These are phyloP conservation scores for Mycena albidolilacea DNA, from an alignment of 768 basidiomycete genomes.

Conservation along the genomic window DNA sequence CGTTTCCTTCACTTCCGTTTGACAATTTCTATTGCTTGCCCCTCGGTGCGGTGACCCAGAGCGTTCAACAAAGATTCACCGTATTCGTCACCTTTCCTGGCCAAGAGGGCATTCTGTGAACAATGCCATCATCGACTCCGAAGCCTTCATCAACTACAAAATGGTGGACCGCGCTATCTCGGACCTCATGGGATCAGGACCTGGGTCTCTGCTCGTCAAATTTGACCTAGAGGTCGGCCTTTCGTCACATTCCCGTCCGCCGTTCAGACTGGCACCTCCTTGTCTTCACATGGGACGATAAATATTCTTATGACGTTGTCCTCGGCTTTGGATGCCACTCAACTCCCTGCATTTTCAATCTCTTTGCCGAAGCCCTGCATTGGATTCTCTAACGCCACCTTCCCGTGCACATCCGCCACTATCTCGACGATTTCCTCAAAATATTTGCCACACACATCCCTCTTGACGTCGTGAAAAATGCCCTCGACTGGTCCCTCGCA, in stretches of 20 bases:
- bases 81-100: conserved; percentile 43
- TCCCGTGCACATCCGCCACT: not conserved
- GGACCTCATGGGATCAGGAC: conserved; percentile 35
- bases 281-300: too few species aligned
- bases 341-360: too few species aligned
- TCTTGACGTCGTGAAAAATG: not conserved
- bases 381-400: not conserved
- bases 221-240: conserved; percentile 25
- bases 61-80: conserved; percentile 35
- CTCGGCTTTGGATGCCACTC: too few species aligned
- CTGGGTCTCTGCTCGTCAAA: conserved; percentile 41
- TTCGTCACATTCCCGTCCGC: not conserved
- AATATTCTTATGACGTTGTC: too few species aligned
- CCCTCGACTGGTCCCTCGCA: too few species aligned
- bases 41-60: conserved; percentile 39
- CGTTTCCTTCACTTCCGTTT: conserved; percentile 39
- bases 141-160: conserved; percentile 37
- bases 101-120: conserved; percentile 39
- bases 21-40: conserved; percentile 41
- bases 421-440: not conserved
- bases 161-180: conserved; percentile 20
- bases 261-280: not conserved
- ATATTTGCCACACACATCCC: not conserved
- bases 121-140: conserved; percentile 40
- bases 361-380: not conserved